Evolutionary conservation across 495 filamentous ascomycete species (phyloP).

Genomic region (Xylaria intraflava): DNA sequence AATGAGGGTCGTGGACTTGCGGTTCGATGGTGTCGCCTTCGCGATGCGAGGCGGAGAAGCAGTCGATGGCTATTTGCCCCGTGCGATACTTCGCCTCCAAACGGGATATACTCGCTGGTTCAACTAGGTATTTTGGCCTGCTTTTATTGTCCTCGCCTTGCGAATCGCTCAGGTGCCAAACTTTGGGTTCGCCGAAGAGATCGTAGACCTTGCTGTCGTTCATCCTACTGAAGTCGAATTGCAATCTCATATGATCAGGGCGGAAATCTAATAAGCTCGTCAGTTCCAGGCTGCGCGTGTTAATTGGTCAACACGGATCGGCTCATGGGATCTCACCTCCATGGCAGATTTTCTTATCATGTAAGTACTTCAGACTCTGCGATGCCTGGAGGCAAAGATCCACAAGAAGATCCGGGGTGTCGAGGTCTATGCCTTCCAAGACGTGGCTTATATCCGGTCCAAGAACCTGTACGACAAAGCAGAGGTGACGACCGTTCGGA

Average conservation of each 20-base stretch:
- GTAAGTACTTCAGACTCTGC: background rate
- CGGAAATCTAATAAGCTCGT: background rate
- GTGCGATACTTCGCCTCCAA: background rate
- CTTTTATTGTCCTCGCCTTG: background rate
- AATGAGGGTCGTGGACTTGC: background rate
- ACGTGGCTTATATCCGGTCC: background rate
- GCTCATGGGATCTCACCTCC: background rate
- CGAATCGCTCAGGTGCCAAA: background rate
- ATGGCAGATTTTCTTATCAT: background rate
- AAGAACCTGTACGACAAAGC: conserved; percentile 17
- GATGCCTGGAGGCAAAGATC: conserved; percentile 2
- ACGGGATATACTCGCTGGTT: background rate
- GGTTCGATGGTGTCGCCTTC: background rate
- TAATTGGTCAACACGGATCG: background rate
- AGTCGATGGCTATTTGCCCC: background rate
- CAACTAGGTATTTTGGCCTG: background rate
- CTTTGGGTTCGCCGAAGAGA: background rate
- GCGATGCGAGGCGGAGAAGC: background rate
- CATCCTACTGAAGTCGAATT: background rate
- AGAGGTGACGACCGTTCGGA: conserved; percentile 29
- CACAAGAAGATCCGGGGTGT: background rate
- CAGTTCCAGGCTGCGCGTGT: background rate
- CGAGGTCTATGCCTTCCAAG: background rate
- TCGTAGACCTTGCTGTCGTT: background rate
- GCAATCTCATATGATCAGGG: background rate